A percentile compares a stretch with the other conserved stretches of the same genome.
These are phyloP conservation scores for Bromus sterilis DNA, from an alignment of 176 grass and related monocot genomes.

Conservation along the genomic window DNA sequence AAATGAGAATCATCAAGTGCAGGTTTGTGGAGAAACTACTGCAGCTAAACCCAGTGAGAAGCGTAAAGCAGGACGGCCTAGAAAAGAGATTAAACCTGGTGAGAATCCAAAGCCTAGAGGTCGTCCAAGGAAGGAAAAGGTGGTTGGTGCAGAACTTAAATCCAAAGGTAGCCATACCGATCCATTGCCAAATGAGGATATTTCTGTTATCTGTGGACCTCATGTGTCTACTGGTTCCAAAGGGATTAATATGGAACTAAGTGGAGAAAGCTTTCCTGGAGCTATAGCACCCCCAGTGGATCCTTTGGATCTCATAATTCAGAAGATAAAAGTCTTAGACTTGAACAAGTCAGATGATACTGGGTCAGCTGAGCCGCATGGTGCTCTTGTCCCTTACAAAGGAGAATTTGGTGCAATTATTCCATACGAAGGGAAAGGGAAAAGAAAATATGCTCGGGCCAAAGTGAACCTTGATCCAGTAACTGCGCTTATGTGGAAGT, in stretches of 20 bases:
- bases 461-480: conserved; percentile 62
- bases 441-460: conserved; percentile 44
- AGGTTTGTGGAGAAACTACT: conserved; percentile 25
- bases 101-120: conserved; percentile 41
- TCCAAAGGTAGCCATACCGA: conserved; percentile 16
- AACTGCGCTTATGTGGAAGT: conserved; percentile 65
- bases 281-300: not conserved
- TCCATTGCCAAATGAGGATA: conserved; percentile 6
- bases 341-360: conserved; percentile 22
- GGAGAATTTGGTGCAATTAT: conserved; percentile 37
- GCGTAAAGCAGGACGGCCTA: conserved; percentile 20
- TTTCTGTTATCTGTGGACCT: conserved; percentile 6
- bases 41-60: conserved; percentile 25
- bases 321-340: conserved; percentile 38
- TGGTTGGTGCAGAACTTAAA: not conserved
- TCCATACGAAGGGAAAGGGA: conserved; percentile 33
- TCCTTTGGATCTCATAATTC: conserved; percentile 49
- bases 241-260: not conserved
- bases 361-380: conserved; percentile 9
- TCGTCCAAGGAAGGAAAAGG: conserved; percentile 33
- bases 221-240: not conserved
- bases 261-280: conserved; percentile 16
- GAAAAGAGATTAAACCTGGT: conserved; percentile 23
- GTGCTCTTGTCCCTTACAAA: conserved; percentile 52
- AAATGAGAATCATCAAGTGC: conserved; percentile 27